A percentile compares a stretch with the other conserved stretches of the same genome.
These are phyloP conservation scores for Cicer judaicum DNA, from an alignment of 306 rosid species.

Conservation along the genomic window DNA sequence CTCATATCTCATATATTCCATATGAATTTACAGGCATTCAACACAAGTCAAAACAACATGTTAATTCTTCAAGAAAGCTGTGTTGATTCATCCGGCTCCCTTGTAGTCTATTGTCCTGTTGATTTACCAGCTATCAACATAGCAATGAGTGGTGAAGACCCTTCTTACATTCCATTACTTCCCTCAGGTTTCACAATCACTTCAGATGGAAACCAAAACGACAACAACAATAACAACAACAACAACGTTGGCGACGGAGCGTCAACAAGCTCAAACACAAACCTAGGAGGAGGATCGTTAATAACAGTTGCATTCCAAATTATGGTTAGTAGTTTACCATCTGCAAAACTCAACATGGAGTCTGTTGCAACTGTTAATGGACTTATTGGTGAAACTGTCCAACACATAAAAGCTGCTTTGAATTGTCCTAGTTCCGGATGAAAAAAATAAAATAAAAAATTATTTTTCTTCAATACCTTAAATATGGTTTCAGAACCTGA, in stretches of 20 bases:
- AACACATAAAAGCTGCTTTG: constrained; percentile 88
- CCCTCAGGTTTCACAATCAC: constrained; percentile 87
- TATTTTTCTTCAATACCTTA: constrained; percentile 35
- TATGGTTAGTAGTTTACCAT: constrained; percentile 79
- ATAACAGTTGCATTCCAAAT: constrained; percentile 88
- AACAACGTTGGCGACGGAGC: constrained; percentile 50
- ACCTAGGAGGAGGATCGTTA: constrained; percentile 61
- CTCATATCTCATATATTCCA: too few species aligned
- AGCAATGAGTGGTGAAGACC: constrained; percentile 94
- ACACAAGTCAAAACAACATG: constrained; percentile 90
- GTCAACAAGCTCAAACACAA: constrained; percentile 58
- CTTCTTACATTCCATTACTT: constrained; percentile 79
- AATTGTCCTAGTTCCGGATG: constrained; percentile 74
- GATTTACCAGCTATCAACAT: constrained; percentile 82
- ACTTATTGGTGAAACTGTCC: constrained; percentile 81
- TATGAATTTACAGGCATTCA: constrained; percentile 49
- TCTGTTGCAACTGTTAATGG: constrained; percentile 85
- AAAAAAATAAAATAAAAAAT: background rate
- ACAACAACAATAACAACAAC: background rate
- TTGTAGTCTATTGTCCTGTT: constrained; percentile 86
- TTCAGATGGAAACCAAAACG: constrained; percentile 55
- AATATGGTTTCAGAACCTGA: constrained; percentile 56
- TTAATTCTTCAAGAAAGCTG: constrained; percentile 96
- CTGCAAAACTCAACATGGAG: constrained; percentile 84
- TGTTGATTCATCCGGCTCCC: constrained; percentile 83